A percentile compares a stretch with the other conserved stretches of the same genome.
Conservation (phyloP, 176 grass and related monocot genomes). For the Eragrostis nindensis region DNA sequence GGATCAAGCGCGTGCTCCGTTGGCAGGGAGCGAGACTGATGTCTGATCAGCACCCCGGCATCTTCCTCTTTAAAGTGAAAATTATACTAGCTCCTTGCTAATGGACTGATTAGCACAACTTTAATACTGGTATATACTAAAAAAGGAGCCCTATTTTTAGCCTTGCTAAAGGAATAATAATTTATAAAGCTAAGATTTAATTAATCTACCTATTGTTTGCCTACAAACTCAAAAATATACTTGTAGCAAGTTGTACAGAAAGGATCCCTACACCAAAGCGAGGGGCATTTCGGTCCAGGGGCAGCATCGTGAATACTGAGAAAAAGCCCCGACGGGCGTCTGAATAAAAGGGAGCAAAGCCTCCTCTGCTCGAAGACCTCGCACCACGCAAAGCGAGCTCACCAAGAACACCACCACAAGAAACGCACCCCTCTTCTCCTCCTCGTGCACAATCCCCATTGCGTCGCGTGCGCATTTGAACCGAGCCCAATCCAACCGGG, state of each 20-base stretch:
- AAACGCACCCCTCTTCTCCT: not conserved
- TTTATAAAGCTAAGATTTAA: too few relatives aligned
- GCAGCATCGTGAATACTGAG: not conserved
- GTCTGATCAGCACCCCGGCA: too few relatives aligned
- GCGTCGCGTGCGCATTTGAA: slow-evolving; percentile 31
- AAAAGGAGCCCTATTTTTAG: too few relatives aligned
- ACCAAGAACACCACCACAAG: slow-evolving; percentile 6
- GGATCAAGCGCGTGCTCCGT: too few relatives aligned
- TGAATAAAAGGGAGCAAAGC: not conserved
- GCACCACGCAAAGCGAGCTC: slow-evolving; percentile 9
- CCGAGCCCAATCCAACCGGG: not conserved
- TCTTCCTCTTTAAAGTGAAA: too few relatives aligned
- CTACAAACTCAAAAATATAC: too few relatives aligned
- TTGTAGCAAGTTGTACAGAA: not conserved
- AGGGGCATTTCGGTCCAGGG: slow-evolving; percentile 39
- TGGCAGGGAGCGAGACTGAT: too few relatives aligned
- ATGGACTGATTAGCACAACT: too few relatives aligned
- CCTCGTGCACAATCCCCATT: not conserved
- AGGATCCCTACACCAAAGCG: not conserved
- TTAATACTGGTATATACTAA: too few relatives aligned
- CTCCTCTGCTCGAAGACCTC: not conserved
- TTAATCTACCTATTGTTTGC: too few relatives aligned
- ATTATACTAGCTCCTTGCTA: too few relatives aligned
- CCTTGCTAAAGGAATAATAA: too few relatives aligned
- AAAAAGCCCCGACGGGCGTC: not conserved